These are phyloP conservation scores for Fusarium mangiferae DNA, from an alignment of 2,329 filamentous ascomycete genomes.

Conservation along the genomic window DNA sequence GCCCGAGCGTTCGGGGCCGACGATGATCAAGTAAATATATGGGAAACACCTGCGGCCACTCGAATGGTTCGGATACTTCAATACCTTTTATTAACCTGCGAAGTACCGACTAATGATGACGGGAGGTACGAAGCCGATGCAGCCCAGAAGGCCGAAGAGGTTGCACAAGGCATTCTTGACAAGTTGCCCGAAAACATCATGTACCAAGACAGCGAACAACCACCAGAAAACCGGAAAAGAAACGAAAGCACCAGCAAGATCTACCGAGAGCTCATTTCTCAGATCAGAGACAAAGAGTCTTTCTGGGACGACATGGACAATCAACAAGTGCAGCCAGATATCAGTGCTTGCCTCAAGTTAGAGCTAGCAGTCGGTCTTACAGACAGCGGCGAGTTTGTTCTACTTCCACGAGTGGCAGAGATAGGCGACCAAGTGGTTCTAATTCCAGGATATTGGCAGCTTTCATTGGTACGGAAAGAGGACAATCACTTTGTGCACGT, in stretches of 20 bases:
- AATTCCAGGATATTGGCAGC: background rate
- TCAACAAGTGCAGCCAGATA: background rate
- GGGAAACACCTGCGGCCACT: background rate
- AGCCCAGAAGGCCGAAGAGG: background rate
- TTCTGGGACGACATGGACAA: background rate
- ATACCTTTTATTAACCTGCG: rapidly evolving
- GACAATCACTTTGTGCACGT: background rate
- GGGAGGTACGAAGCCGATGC: background rate
- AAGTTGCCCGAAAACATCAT: background rate
- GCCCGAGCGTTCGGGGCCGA: background rate
- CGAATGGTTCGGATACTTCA: background rate
- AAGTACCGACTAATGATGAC: background rate
- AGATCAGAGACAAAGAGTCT: rapidly evolving
- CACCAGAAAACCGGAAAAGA: rapidly evolving
- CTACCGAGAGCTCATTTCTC: background rate
- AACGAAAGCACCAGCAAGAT: rapidly evolving
- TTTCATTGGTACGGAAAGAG: background rate
- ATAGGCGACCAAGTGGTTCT: background rate
- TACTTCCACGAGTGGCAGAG: background rate
- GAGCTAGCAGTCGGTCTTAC: background rate
- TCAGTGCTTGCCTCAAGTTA: background rate
- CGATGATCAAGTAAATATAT: background rate
- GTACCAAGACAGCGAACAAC: background rate
- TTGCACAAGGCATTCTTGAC: background rate
- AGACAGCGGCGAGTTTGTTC: background rate